A percentile compares a stretch with the other conserved stretches of the same genome.
phyloP scores from a whole-genome alignment of 768 basidiomycete genomes.

The Mycena latifolia region DNA sequence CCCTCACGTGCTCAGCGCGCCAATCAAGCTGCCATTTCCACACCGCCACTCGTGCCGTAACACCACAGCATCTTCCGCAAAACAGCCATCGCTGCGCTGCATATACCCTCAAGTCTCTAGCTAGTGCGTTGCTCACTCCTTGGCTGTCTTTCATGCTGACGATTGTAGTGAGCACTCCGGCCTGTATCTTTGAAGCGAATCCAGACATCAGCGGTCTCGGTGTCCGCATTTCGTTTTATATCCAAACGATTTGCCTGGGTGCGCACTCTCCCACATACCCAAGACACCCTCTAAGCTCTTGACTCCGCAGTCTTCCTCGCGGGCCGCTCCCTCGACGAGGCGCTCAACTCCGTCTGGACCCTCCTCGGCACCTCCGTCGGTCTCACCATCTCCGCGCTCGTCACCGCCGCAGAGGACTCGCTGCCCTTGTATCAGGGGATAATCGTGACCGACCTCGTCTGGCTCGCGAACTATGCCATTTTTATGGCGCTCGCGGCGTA shows the following conservation, averaged over 20 bases:
- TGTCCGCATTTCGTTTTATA: slow-evolving; percentile 42
- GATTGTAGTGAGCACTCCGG: too few species aligned
- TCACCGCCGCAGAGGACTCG: slow-evolving; percentile 30
- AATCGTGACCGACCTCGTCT: slow-evolving; percentile 41
- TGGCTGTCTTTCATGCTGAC: too few species aligned
- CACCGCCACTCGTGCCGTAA: too few species aligned
- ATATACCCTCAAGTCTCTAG: too few species aligned
- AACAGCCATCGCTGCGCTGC: too few species aligned
- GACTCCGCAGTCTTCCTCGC: slow-evolving; percentile 36
- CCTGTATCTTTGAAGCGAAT: not conserved
- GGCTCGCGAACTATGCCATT: slow-evolving; percentile 42
- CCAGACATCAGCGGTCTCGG: slow-evolving; percentile 38
- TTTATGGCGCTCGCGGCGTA: slow-evolving; percentile 44
- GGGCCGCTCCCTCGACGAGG: slow-evolving; percentile 38
- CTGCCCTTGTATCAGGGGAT: slow-evolving; percentile 42
- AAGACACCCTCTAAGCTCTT: not conserved
- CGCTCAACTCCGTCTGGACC: slow-evolving; percentile 41
- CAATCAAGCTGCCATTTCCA: too few species aligned
- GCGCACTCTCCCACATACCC: not conserved
- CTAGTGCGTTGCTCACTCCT: too few species aligned
- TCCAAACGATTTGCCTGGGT: slow-evolving; percentile 42
- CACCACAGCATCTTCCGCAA: too few species aligned
- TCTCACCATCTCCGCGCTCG: slow-evolving; percentile 41
- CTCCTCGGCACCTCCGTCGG: slow-evolving; percentile 42
- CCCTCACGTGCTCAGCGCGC: too few species aligned